Conservation (phyloP, 2,329 filamentous ascomycete genomes). For the Cytospora schulzeri region DNA sequence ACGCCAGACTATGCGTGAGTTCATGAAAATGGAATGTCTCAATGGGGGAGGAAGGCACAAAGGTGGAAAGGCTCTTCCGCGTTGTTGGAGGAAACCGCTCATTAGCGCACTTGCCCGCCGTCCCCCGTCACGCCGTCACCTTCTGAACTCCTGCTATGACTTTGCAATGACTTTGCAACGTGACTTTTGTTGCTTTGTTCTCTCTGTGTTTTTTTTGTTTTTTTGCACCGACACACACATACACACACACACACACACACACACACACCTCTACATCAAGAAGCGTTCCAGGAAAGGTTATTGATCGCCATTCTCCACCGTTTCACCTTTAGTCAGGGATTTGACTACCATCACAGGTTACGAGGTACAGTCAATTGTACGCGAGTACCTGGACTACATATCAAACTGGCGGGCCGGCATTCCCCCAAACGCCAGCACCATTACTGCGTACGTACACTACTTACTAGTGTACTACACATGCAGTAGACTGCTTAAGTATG, state of each 20-base stretch:
- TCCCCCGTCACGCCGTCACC: neutral
- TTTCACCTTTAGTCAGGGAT: slow-evolving; percentile 21
- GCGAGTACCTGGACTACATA: neutral
- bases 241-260: no score
- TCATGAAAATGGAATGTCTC: no score
- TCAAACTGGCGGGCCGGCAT: slow-evolving; percentile 16
- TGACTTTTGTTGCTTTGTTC: neutral
- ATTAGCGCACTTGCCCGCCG: neutral
- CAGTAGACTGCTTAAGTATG: no score
- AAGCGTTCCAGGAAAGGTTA: slow-evolving; percentile 9
- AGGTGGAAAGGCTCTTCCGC: no score
- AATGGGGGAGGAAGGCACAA: no score
- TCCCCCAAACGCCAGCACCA: slow-evolving; percentile 12
- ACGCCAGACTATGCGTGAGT: no score
- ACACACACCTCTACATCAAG: no score
- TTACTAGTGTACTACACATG: neutral
- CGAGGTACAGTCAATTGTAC: no score
- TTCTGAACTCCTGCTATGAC: no score
- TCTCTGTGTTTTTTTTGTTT: no score
- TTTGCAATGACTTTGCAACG: neutral
- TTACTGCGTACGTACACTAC: neutral
- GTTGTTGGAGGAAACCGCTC: no score
- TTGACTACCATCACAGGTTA: slow-evolving; percentile 1
- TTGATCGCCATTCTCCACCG: slow-evolving; percentile 9
- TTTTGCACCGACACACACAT: neutral